phyloP scores from a whole-genome alignment of 1,139 yeast species.

The Sugiyamaella japonica region DNA sequence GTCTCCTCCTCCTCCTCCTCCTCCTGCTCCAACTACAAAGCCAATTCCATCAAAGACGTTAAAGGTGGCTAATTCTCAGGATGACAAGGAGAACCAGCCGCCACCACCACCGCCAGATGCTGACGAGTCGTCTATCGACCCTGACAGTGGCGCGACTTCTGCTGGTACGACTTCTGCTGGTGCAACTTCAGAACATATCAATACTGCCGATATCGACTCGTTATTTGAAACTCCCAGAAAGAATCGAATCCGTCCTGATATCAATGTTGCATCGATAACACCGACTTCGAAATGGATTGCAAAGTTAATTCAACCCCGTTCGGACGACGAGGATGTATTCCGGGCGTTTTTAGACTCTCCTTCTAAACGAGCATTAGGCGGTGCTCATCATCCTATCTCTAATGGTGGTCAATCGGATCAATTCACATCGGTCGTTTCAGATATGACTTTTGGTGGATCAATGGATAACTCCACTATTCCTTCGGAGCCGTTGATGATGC shows the following conservation, averaged over 20 bases:
- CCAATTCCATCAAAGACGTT: background rate
- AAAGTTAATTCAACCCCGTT: conserved; percentile 31
- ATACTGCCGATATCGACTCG: conserved; percentile 23
- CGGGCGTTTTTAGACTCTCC: conserved; percentile 38
- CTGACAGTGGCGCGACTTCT: no score
- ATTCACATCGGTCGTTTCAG: conserved; percentile 19
- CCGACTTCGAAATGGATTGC: conserved; percentile 35
- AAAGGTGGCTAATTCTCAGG: conserved; percentile 1
- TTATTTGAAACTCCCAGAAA: conserved; percentile 32
- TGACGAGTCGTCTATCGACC: background rate
- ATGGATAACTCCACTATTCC: conserved; percentile 16
- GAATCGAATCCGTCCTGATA: conserved; percentile 19
- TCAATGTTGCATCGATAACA: conserved; percentile 17
- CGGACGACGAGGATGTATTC: conserved; percentile 33
- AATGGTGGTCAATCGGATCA: conserved; percentile 14
- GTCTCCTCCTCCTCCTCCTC: background rate
- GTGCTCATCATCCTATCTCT: conserved; percentile 13
- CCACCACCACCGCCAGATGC: conserved; percentile 17
- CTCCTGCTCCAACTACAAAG: background rate
- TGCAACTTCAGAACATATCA: conserved; percentile 7
- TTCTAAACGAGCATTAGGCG: conserved; percentile 20
- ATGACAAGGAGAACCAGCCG: conserved; percentile 32
- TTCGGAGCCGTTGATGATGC: conserved; percentile 26
- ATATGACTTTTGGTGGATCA: conserved; percentile 20
- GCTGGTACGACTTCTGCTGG: background rate